Percentiles rank a stretch among this genome's conserved stretches.
These are phyloP conservation scores for Parafenestella ontariensis DNA, from an alignment of 2,329 filamentous ascomycete species.

Conservation along the genomic window DNA sequence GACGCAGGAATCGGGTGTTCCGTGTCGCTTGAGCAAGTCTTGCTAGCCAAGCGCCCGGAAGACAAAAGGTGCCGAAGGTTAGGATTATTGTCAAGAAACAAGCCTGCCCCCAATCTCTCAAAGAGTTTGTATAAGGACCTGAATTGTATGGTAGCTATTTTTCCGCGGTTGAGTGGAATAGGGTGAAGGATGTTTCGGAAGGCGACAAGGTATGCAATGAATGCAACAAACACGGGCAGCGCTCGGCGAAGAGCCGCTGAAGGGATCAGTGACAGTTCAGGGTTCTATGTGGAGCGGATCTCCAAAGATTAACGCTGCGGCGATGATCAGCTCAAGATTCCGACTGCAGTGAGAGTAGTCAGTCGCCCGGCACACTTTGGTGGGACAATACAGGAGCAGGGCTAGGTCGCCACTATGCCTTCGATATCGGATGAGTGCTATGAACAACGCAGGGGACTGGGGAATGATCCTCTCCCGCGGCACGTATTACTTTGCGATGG, in stretches of 20 bases:
- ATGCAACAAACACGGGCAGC: slow-evolving; percentile 17
- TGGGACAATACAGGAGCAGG: slow-evolving; percentile 31
- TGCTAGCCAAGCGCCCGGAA: slow-evolving; percentile 26
- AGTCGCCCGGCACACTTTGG: slow-evolving; percentile 26
- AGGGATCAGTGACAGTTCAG: slow-evolving; percentile 16
- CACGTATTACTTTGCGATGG: slow-evolving; percentile 29
- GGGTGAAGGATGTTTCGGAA: slow-evolving; percentile 22
- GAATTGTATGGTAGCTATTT: slow-evolving; percentile 23
- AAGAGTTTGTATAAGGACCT: slow-evolving; percentile 16
- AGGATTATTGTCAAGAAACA: slow-evolving; percentile 11
- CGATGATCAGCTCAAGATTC: slow-evolving; percentile 36
- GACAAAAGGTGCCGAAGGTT: slow-evolving; percentile 16
- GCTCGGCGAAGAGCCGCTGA: slow-evolving; percentile 24
- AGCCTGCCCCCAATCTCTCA: slow-evolving; percentile 2
- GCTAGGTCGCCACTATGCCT: slow-evolving; percentile 37
- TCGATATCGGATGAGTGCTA: slow-evolving; percentile 30
- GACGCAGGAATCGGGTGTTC: slow-evolving; percentile 32
- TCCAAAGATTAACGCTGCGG: slow-evolving; percentile 37
- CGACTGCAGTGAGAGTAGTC: slow-evolving; percentile 26
- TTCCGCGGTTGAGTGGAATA: slow-evolving; percentile 26
- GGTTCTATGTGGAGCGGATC: slow-evolving; percentile 19
- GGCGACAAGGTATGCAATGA: slow-evolving; percentile 26
- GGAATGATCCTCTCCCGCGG: slow-evolving; percentile 20
- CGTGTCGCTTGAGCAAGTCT: slow-evolving; percentile 32
- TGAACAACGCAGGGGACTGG: slow-evolving; percentile 25